Base-by-base conservation (phyloP, 2,329 filamentous ascomycete genomes). In the Trichophyton equinum region DNA sequence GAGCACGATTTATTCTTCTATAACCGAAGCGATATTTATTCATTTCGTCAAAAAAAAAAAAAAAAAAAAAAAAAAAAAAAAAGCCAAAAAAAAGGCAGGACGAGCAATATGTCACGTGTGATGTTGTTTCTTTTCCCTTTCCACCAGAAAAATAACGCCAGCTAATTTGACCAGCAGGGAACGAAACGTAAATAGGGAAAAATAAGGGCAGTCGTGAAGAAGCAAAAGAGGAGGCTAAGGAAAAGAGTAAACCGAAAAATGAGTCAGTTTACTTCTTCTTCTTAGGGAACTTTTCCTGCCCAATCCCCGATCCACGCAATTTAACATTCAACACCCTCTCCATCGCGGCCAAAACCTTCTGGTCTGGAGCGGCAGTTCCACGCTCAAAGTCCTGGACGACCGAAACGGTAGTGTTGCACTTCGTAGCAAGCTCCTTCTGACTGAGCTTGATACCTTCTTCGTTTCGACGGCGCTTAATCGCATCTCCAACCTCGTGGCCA, bases 371-470 rank as follows among this genome's bases (percentile, higher is more conserved):
- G 61, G 85, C 91, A 68, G 79, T 82, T 68, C 88, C 91, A 67
- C 86, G 82, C 85, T 97, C 92, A 71, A 95, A 91, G 68, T 91
- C 86, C 71, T 87, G 88, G 65, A 97, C 82, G 67, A 94, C 79
- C 66, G 84, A 82, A 59, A 86, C 84, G 47, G 89, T 92, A 64
- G 87, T 91, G 81, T 95, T 95, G 81, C 88, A 91, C 78, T 90
- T 90, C 66, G 87, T 90, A 64, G 91, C 92, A 61, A 86, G 78
- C 65, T 85, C 84, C 74, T 95, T 95, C 78, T 97, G 94, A 61
- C 91, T 95, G 89, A 97, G 92, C 79, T 95, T 94, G 76, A 91
- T 91, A 76, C 88, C 88, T 73, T 89, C 86, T 73, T 87, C 84
- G 72, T 85, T 85, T 66, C 94, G 88, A 61, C 88, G 84, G 70